Evolutionary conservation across 805 yeast species (phyloP).

Genomic region (Candida dendrica): DNA sequence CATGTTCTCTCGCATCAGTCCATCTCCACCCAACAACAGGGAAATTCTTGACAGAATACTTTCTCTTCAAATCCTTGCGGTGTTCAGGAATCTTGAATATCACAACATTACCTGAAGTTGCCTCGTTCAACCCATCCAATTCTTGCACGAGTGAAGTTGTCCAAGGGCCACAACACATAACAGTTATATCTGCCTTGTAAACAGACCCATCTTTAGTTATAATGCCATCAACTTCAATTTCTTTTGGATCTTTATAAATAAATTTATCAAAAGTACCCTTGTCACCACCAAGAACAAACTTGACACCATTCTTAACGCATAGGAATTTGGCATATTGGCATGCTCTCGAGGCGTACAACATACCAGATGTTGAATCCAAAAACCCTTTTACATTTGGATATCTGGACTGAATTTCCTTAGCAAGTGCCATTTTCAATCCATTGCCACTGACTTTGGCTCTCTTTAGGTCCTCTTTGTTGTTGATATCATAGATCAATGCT

Average conservation of each 20-base stretch:
- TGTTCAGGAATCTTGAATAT: constrained; percentile 28
- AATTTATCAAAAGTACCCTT: constrained; percentile 21
- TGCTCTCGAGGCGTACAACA: constrained; percentile 28
- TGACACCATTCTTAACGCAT: constrained; percentile 25
- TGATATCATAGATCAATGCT: constrained; percentile 22
- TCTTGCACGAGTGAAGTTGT: constrained; percentile 13
- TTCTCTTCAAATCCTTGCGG: constrained; percentile 24
- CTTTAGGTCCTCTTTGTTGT: constrained; percentile 20
- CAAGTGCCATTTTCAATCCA: constrained; percentile 17
- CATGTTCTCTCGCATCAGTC: constrained; percentile 24
- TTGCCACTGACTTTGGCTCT: constrained; percentile 26
- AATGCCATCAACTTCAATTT: constrained; percentile 11
- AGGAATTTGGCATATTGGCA: constrained; percentile 23
- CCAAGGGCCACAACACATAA: constrained; percentile 20
- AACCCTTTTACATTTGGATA: constrained; percentile 14
- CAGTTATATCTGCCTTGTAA: constrained; percentile 12
- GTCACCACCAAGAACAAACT: constrained; percentile 24
- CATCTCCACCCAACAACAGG: constrained; percentile 30
- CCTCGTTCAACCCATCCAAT: constrained; percentile 29
- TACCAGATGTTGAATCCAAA: constrained; percentile 26
- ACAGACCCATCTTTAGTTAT: constrained; percentile 21
- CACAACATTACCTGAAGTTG: constrained; percentile 29
- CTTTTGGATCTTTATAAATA: constrained; percentile 9
- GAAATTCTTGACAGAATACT: constrained; percentile 25
- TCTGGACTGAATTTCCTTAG: constrained; percentile 9